Evolutionary conservation across 345 rosid species (phyloP).

Genomic region (Adansonia digitata): DNA sequence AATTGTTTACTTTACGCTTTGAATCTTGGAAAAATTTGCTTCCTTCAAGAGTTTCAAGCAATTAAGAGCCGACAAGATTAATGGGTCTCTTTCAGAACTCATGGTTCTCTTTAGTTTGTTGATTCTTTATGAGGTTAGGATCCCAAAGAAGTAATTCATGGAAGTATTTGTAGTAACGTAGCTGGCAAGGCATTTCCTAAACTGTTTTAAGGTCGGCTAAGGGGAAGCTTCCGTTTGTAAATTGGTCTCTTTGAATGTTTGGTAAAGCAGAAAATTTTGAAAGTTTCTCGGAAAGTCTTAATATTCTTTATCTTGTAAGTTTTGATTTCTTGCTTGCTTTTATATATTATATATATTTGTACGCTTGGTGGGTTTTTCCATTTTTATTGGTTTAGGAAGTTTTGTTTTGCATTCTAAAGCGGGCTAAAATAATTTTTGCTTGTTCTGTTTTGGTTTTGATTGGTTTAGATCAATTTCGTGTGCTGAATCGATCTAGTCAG

Average conservation of each 20-base stretch:
- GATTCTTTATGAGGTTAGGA: no score
- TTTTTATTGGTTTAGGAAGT: neutral
- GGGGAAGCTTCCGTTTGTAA: neutral
- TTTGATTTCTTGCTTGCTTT: neutral
- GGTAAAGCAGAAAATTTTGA: neutral
- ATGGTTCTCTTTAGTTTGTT: neutral
- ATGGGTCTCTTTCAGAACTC: neutral
- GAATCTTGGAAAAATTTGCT: neutral
- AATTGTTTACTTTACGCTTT: neutral
- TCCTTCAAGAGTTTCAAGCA: neutral
- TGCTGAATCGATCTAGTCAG: neutral
- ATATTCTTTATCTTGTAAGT: neutral
- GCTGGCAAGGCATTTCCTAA: neutral
- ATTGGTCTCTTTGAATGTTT: neutral
- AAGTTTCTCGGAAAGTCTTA: neutral
- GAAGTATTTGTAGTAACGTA: slow-evolving; percentile 3
- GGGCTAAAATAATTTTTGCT: neutral
- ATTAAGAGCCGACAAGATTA: neutral
- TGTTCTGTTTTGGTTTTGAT: neutral
- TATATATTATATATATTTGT: neutral
- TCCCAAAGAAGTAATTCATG: neutral
- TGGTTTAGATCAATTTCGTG: neutral
- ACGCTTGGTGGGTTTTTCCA: neutral
- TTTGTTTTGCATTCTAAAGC: no score
- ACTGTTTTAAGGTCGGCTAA: slow-evolving; percentile 13